A percentile compares a stretch with the other conserved stretches of the same genome.
These are phyloP conservation scores for Yamadazyma sp. DNA, from an alignment of 805 yeast genomes.

Conservation along the genomic window DNA sequence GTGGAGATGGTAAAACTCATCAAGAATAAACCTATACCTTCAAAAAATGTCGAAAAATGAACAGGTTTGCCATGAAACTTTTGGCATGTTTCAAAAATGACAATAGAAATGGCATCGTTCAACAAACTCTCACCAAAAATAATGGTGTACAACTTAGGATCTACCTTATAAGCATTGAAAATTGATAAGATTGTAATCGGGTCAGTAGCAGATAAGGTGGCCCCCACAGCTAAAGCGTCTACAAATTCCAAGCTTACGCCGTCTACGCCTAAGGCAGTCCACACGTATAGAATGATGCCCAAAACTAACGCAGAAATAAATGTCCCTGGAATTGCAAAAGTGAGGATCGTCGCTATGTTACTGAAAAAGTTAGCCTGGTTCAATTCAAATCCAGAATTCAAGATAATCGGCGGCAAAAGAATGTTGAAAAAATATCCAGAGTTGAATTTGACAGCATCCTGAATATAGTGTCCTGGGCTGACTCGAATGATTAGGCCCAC, in stretches of 20 bases:
- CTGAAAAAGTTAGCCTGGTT: slow-evolving; percentile 94
- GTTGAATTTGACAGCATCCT: slow-evolving; percentile 93
- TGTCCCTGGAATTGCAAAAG: slow-evolving; percentile 97
- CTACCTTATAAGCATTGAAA: slow-evolving; percentile 96
- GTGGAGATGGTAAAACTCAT: slow-evolving; percentile 92
- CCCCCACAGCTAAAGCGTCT: slow-evolving; percentile 97
- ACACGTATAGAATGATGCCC: slow-evolving; percentile 82
- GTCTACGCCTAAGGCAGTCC: slow-evolving; percentile 92
- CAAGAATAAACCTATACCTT: slow-evolving; percentile 89
- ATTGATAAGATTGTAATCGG: slow-evolving; percentile 96
- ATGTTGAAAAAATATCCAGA: slow-evolving; percentile 93
- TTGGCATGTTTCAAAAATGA: slow-evolving; percentile 98
- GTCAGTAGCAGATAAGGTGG: slow-evolving; percentile 96
- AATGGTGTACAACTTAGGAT: slow-evolving; percentile 94
- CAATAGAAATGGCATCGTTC: slow-evolving; percentile 97
- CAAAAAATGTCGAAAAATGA: slow-evolving; percentile 73
- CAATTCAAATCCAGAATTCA: slow-evolving; percentile 94
- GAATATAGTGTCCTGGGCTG: slow-evolving; percentile 95
- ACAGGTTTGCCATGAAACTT: slow-evolving; percentile 86
- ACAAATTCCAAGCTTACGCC: slow-evolving; percentile 87
- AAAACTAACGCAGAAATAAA: slow-evolving; percentile 87
- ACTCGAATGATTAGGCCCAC: slow-evolving; percentile 89
- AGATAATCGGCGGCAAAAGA: slow-evolving; percentile 90
- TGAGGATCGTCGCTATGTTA: slow-evolving; percentile 85
- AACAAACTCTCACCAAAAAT: slow-evolving; percentile 94